phyloP scores from a whole-genome alignment of 108 stramenopile species.

The Stephanodiscus triporus region DNA sequence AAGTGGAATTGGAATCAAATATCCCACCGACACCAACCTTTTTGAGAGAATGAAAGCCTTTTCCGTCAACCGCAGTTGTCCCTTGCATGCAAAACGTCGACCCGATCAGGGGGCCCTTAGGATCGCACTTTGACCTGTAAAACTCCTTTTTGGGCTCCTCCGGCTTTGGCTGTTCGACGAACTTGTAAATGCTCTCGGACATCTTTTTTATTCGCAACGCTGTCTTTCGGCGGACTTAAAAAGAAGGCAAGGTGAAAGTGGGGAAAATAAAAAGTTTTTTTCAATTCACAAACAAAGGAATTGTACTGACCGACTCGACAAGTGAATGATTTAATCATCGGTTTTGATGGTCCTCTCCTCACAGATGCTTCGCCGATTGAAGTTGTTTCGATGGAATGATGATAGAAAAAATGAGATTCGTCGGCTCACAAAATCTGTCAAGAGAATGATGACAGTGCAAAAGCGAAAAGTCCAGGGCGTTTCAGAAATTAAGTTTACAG shows the following conservation, averaged over 20 bases:
- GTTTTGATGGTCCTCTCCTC: neutral
- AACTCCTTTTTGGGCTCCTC: conserved; percentile 49
- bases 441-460: conserved; percentile 39
- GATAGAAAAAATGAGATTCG: conserved; percentile 24
- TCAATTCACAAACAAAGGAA: neutral
- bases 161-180: conserved; percentile 54
- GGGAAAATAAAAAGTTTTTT: neutral
- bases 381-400: conserved; percentile 5
- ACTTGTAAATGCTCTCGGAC: conserved; percentile 64
- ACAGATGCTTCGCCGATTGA: conserved; percentile 15
- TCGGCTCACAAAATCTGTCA: conserved; percentile 27
- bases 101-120: conserved; percentile 48
- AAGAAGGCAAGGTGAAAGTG: neutral
- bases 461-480: conserved; percentile 30
- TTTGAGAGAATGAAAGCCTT: conserved; percentile 54
- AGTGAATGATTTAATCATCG: too few species aligned
- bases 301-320: too few species aligned
- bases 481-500: conserved; percentile 37
- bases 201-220: conserved; percentile 4
- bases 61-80: conserved; percentile 53
- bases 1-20: conserved; percentile 4
- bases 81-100: conserved; percentile 73
- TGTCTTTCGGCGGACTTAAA: neutral
- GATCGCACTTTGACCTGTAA: conserved; percentile 68
- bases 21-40: conserved; percentile 31